phyloP scores from a whole-genome alignment of 768 basidiomycete genomes.

The Lactarius trivialis region DNA sequence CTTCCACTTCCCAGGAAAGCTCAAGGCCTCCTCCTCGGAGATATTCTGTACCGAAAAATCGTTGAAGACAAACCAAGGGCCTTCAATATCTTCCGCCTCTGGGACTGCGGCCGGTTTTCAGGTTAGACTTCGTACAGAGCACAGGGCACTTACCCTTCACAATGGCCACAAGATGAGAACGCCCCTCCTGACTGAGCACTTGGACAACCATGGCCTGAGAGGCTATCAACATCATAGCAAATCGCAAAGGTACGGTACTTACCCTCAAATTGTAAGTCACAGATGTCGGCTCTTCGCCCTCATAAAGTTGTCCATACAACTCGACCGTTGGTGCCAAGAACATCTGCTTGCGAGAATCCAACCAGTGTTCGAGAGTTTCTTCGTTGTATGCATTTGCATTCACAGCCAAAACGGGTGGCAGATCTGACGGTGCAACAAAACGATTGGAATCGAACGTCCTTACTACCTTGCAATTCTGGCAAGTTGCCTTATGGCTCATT shows the following conservation, averaged over 20 bases:
- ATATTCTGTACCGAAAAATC: slow-evolving; percentile 89
- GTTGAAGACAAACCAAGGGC: slow-evolving; percentile 93
- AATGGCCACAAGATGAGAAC: slow-evolving; percentile 82
- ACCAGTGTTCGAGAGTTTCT: slow-evolving; percentile 70
- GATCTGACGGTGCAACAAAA: slow-evolving; percentile 51
- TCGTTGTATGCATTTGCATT: slow-evolving; percentile 79
- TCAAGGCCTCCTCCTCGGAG: slow-evolving; percentile 78
- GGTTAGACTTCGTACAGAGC: neutral
- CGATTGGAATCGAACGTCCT: slow-evolving; percentile 65
- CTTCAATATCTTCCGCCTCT: slow-evolving; percentile 41
- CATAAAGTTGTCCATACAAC: slow-evolving; percentile 54
- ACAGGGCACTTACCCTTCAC: slow-evolving; percentile 55
- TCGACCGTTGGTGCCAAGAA: slow-evolving; percentile 58
- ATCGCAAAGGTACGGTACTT: slow-evolving; percentile 25
- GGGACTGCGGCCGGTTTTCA: slow-evolving; percentile 46
- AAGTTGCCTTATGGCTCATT: slow-evolving; percentile 80
- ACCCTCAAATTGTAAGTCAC: slow-evolving; percentile 72
- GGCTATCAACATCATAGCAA: neutral
- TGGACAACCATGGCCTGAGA: slow-evolving; percentile 75
- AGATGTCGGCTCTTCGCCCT: slow-evolving; percentile 47
- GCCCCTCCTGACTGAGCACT: slow-evolving; percentile 60
- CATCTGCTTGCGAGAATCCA: slow-evolving; percentile 49
- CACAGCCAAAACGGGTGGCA: slow-evolving; percentile 81
- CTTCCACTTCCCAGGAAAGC: slow-evolving; percentile 91
- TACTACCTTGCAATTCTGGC: slow-evolving; percentile 75